Base-by-base conservation (phyloP, 176 grass and related monocot genomes). In the Rhynchospora breviuscula region DNA sequence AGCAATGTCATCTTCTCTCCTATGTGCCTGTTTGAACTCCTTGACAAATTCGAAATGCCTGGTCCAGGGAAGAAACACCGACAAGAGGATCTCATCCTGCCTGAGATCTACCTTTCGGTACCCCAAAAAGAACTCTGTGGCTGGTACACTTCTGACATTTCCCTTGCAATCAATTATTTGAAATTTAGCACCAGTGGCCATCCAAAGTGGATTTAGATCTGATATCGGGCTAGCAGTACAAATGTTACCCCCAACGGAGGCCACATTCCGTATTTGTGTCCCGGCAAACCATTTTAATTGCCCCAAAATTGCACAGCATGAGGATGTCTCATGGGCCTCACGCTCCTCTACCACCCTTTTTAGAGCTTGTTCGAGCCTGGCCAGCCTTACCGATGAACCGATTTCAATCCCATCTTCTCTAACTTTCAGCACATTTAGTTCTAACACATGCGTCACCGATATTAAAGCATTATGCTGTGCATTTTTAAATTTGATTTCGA, bases 201-300 rank as follows among this genome's bases (percentile, higher is more conserved):
- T 98, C 95, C 95, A 98, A 82, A 98, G 90, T 84, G 95, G 95
- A 86, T 98, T 98, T 73, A 98, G 84, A 79, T 98, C 95, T 74
- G 95, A 98, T 88, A 98, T 98, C 82, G 95, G 95, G 89, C 95
- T 98, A 86, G 95, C 95, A 74, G 95, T 98, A 81, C 95, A 98
- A 85, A 98, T 94, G 81, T 98, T 98, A 89, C 95, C 95, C 66
- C 92, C 95, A 83, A 98, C 87, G 78, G 95, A 98, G 85, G 95
- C 92, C 84, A 94, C 92, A 90, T 98, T 98, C 74, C 89, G 89
- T 67, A 98, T 93, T 87, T 98, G 95, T 82, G 90, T 94, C 76
- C 95, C 95, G 1, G 92, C 92, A 90, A 98, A 98, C 92, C 90
- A 98, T 94, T 98, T 98, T 80, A 98, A 81, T 79, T 98, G 95